Base-by-base conservation (phyloP, 2,329 filamentous ascomycete species). In the Beauveria brongniartii region DNA sequence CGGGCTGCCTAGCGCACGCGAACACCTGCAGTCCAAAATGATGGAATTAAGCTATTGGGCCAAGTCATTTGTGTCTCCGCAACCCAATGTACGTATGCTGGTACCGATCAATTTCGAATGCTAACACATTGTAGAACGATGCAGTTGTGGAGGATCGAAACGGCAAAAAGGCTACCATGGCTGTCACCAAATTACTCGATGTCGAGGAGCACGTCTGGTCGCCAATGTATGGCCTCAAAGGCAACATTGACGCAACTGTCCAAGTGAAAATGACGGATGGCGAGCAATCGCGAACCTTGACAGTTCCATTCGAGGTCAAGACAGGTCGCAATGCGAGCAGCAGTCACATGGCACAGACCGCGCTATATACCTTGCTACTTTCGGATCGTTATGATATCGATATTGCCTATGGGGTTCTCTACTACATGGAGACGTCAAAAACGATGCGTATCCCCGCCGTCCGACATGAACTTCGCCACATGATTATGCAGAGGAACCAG, bases 151-250 rank as follows among this genome's bases (percentile, higher is more conserved):
- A 91, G 66, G 91, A 92, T 65, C 84, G 90, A 52, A 88, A 92
- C 69, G 89, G 88, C 46, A 84, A 88, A 58, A 88, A 87, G 65
- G 84, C 88, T 12, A 88, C 82, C 61, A 87, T 97, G 82, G 92
- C 90, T 66, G 87, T 99, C 66, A 95, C 88, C 69, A 99, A 97
- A 71, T 79, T 99, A 30, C 86, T 99, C 16, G 94, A 97, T 70
- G 90, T 99, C 10, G 94, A 99, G 72, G 94, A 99, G 73, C 94
- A 97, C 70, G 87, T 99, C 30, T 99, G 94, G 94, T 97, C 93
- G 7, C 94, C 94, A 0, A 93, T 92, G 85, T 99, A 96, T 71
- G 94, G 94, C 0, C 79, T 99, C 18, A 99, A 99, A 73, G 94
- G 94, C 34, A 99, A 97, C 67, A 94, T 99, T 63, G 94, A 99